Evolutionary conservation across 768 basidiomycete genomes (phyloP).

Genomic region (Russula dissimulans): DNA sequence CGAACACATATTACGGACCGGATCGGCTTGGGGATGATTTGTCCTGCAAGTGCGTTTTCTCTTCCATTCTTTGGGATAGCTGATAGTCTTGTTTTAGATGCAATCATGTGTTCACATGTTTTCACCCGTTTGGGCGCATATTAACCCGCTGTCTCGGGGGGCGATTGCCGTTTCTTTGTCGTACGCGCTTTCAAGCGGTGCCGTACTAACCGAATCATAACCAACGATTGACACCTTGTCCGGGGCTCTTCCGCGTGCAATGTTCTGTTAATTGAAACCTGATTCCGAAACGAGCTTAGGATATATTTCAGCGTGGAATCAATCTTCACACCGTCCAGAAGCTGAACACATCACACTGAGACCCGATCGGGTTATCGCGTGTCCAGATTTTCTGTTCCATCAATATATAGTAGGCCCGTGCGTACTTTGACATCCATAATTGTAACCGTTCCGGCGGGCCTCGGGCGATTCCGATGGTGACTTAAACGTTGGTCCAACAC

Average conservation of each 20-base stretch:
- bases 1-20: not conserved
- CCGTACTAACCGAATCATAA: not conserved
- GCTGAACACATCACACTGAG: not conserved
- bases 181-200: not conserved
- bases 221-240: not conserved
- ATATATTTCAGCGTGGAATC: too few relatives aligned
- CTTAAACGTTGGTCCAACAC: too few relatives aligned
- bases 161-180: not conserved
- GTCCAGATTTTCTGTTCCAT: not conserved
- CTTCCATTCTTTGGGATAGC: not conserved
- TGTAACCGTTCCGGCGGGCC: not conserved
- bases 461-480: too few relatives aligned
- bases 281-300: not conserved
- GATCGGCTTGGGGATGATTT: not conserved
- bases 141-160: not conserved
- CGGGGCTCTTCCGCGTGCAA: not conserved
- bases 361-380: too few relatives aligned
- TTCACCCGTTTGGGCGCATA: not conserved
- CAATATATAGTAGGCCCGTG: not conserved
- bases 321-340: not conserved
- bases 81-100: not conserved
- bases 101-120: not conserved
- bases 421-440: slow-evolving; percentile 2
- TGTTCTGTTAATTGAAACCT: not conserved
- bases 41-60: not conserved